phyloP scores from a whole-genome alignment of 805 yeast genomes.

The Diddensiella caesifluorescens region DNA sequence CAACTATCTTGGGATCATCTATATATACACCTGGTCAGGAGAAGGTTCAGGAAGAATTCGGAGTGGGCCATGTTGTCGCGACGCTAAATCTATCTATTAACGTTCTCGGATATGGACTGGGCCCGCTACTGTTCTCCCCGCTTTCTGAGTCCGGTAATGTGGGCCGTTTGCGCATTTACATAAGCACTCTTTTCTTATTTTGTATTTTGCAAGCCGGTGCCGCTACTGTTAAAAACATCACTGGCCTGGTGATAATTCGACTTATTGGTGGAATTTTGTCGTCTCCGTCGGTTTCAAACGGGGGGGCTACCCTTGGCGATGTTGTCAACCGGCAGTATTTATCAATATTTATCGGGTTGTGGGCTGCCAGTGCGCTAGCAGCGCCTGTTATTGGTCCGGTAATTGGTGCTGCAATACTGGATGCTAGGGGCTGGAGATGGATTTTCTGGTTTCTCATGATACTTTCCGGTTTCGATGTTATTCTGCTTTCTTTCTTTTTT shows the following conservation, averaged over 20 bases:
- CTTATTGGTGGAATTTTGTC: conserved; percentile 75
- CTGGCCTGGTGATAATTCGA: conserved; percentile 44
- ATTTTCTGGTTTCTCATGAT: conserved; percentile 42
- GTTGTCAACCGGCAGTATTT: conserved; percentile 33
- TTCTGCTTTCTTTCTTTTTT: conserved; percentile 25
- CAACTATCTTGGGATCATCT: conserved; percentile 51
- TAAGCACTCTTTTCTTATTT: conserved; percentile 42
- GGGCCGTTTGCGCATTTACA: conserved; percentile 50
- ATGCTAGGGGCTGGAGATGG: conserved; percentile 51
- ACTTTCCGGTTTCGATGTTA: conserved; percentile 35
- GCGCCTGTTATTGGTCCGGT: conserved; percentile 56
- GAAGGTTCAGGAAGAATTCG: conserved; percentile 38
- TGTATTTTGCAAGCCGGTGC: conserved; percentile 49
- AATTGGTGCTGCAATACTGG: conserved; percentile 46
- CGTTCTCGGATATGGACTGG: conserved; percentile 52
- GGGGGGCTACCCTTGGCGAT: conserved; percentile 62
- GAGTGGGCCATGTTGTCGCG: conserved; percentile 39
- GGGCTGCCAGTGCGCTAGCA: conserved; percentile 49
- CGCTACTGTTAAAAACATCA: conserved; percentile 46
- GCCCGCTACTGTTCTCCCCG: conserved; percentile 51
- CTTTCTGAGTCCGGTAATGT: conserved; percentile 46
- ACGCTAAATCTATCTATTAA: conserved; percentile 46
- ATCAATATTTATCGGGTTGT: conserved; percentile 45
- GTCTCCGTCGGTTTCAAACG: conserved; percentile 78
- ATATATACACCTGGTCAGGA: conserved; percentile 35